A percentile compares a stretch with the other conserved stretches of the same genome.
phyloP scores from a whole-genome alignment of 2,329 filamentous ascomycete species.

The Ophiosphaerella korrae region DNA sequence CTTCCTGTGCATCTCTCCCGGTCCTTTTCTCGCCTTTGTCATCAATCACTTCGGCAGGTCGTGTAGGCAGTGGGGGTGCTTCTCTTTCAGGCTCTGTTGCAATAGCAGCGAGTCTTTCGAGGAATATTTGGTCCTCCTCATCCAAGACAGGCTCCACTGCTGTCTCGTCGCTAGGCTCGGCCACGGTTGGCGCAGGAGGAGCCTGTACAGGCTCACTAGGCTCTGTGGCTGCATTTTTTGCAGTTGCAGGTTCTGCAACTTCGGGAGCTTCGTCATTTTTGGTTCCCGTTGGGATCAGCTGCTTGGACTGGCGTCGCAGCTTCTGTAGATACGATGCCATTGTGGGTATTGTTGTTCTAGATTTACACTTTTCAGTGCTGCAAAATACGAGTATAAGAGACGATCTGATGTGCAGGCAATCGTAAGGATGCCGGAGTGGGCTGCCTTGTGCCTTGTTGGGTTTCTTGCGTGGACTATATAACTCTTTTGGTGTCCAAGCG shows the following conservation, averaged over 20 bases:
- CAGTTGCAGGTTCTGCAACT: constrained; percentile 16
- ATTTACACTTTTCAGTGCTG: neutral
- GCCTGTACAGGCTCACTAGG: constrained; percentile 27
- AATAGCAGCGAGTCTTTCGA: constrained; percentile 57
- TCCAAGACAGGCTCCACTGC: constrained; percentile 56
- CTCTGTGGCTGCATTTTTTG: constrained; percentile 13
- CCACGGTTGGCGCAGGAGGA: constrained; percentile 27
- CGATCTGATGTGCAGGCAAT: constrained; percentile 22
- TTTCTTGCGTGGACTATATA: constrained; percentile 3
- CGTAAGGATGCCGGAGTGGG: constrained; percentile 29
- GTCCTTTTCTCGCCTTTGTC: constrained; percentile 41
- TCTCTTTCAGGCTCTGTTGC: constrained; percentile 47
- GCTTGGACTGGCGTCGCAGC: constrained; percentile 40
- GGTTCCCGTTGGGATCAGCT: constrained; percentile 22
- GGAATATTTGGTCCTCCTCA: constrained; percentile 65
- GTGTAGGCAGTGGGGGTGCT: constrained; percentile 50
- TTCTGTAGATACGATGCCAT: constrained; percentile 44
- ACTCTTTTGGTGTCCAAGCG: constrained; percentile 6
- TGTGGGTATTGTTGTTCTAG: constrained; percentile 2
- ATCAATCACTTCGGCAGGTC: constrained; percentile 40
- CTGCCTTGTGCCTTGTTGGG: constrained; percentile 23
- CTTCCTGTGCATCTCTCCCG: constrained; percentile 53
- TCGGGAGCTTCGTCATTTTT: constrained; percentile 13
- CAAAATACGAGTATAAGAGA: neutral
- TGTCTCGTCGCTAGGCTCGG: constrained; percentile 34